phyloP scores from a whole-genome alignment of 2,329 filamentous ascomycete species.

The Blastomyces percursus region DNA sequence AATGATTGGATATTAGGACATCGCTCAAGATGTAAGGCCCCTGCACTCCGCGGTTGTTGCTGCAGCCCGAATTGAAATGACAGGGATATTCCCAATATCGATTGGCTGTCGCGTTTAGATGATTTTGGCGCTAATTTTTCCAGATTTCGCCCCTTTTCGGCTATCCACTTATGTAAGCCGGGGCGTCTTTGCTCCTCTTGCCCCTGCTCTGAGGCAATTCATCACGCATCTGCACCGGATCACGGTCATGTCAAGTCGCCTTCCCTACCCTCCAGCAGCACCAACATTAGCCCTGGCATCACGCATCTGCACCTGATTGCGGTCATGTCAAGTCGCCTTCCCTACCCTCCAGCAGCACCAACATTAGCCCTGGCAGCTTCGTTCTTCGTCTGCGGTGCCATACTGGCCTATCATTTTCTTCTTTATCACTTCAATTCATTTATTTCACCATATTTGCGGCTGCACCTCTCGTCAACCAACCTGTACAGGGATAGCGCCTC shows the following conservation, averaged over 20 bases:
- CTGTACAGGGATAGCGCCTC: slow-evolving; percentile 11
- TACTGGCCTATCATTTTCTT: slow-evolving; percentile 2
- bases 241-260: slow-evolving; percentile 22
- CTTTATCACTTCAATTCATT: not conserved
- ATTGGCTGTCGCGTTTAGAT: slow-evolving; percentile 31
- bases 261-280: not conserved
- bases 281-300: slow-evolving; percentile 1
- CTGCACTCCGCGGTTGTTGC: slow-evolving; percentile 13
- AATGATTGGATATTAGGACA: slow-evolving; percentile 26
- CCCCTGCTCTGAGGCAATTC: slow-evolving; percentile 3
- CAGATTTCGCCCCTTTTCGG: slow-evolving; percentile 33
- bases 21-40: slow-evolving; percentile 6
- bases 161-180: slow-evolving; percentile 30
- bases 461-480: not conserved
- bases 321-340: slow-evolving; percentile 17
- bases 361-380: not conserved
- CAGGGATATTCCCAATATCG: slow-evolving; percentile 22
- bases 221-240: slow-evolving; percentile 24
- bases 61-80: slow-evolving; percentile 22
- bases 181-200: not conserved
- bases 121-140: slow-evolving; percentile 26
- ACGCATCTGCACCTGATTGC: slow-evolving; percentile 28
- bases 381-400: not conserved
- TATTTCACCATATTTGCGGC: not conserved
- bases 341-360: not conserved